Conservation (phyloP, 768 basidiomycete species). For the Termitomyces heimii region DNA sequence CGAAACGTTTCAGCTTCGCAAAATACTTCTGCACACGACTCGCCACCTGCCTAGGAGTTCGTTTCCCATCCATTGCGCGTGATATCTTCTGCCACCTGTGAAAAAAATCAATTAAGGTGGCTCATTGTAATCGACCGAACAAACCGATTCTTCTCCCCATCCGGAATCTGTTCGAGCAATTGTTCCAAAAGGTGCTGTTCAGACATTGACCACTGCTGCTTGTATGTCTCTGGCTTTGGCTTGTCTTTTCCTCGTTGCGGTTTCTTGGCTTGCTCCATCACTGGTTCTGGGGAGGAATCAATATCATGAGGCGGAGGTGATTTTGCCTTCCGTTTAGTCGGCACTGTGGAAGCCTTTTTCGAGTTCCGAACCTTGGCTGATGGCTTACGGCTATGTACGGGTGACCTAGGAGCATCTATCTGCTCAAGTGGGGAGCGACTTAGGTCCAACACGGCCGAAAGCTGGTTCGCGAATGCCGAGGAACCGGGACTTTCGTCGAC, state of each 20-base stretch:
- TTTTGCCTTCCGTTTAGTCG: slow-evolving; percentile 2
- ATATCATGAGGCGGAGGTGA: neutral
- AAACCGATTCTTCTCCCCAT: slow-evolving; percentile 69
- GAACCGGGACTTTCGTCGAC: slow-evolving; percentile 11
- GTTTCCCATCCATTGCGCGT: slow-evolving; percentile 67
- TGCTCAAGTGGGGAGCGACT: neutral
- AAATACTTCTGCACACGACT: slow-evolving; percentile 87
- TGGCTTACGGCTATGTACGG: neutral
- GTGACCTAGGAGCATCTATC: neutral
- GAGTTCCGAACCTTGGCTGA: slow-evolving; percentile 1
- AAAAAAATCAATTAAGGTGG: neutral
- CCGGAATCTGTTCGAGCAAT: slow-evolving; percentile 69
- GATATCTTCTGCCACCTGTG: slow-evolving; percentile 78
- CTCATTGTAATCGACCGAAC: slow-evolving; percentile 11
- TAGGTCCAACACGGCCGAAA: neutral
- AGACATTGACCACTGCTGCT: slow-evolving; percentile 69
- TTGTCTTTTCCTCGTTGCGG: slow-evolving; percentile 20
- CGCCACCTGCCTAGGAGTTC: slow-evolving; percentile 82
- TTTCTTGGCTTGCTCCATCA: neutral
- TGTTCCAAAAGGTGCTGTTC: slow-evolving; percentile 77
- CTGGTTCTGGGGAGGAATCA: neutral
- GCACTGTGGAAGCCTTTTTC: neutral
- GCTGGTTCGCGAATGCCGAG: neutral
- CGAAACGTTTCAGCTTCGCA: slow-evolving; percentile 76
- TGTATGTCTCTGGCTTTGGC: slow-evolving; percentile 70